phyloP scores from a whole-genome alignment of 306 rosid genomes.

The Vigna trinervia region DNA sequence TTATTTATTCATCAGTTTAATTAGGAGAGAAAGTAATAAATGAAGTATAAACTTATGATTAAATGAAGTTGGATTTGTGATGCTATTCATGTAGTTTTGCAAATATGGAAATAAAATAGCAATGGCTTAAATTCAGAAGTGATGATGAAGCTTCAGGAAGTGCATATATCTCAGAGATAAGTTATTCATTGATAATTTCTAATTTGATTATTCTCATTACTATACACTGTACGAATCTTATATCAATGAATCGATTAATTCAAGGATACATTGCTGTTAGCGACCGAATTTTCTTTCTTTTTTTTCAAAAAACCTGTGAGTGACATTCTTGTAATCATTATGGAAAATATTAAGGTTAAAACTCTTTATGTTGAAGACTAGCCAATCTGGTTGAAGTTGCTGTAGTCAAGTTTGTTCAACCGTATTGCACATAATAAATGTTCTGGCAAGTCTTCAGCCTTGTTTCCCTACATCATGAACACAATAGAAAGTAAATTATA shows the following conservation, averaged over 20 bases:
- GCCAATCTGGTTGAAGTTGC: conserved; percentile 58
- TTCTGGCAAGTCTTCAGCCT: conserved; percentile 89
- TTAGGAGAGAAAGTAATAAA: no score
- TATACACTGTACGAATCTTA: conserved; percentile 36
- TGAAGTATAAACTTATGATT: no score
- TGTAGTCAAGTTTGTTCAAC: conserved; percentile 70
- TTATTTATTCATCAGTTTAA: no score
- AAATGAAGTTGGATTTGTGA: no score
- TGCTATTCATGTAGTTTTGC: not conserved
- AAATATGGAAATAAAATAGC: not conserved
- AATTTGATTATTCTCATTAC: conserved; percentile 28
- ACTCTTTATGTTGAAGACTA: conserved; percentile 29
- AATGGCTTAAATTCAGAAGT: not conserved
- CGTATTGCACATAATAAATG: conserved; percentile 78
- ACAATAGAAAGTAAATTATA: conserved; percentile 27
- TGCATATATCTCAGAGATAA: not conserved
- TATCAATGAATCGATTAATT: conserved; percentile 33
- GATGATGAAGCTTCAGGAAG: not conserved
- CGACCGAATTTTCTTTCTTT: conserved; percentile 10
- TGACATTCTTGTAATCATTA: conserved; percentile 9
- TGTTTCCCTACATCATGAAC: conserved; percentile 67
- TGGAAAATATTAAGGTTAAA: conserved; percentile 33
- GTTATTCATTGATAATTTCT: conserved; percentile 22
- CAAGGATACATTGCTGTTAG: conserved; percentile 37
- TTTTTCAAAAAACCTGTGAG: conserved; percentile 16